A percentile compares a stretch with the other conserved stretches of the same genome.
Conservation (phyloP, 768 basidiomycete genomes). For the Suillus ampliporus region DNA sequence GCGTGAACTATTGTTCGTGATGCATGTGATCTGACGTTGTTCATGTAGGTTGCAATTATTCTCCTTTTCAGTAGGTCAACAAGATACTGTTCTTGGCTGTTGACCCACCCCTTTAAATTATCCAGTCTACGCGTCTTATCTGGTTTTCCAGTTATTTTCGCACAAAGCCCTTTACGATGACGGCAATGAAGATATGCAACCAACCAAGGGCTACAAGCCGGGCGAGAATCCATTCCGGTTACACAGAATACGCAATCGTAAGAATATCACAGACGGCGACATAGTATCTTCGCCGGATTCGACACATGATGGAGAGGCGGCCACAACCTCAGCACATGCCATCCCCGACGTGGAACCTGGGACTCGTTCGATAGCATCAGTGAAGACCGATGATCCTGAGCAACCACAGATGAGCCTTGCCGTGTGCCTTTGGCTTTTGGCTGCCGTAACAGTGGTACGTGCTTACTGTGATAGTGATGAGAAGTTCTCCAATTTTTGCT, state of each 20-base stretch:
- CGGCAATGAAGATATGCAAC: constrained; percentile 42
- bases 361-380: background rate
- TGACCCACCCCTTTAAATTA: constrained; percentile 1
- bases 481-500: background rate
- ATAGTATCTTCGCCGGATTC: background rate
- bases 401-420: constrained; percentile 59
- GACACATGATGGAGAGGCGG: background rate
- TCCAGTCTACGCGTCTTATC: constrained; percentile 71
- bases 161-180: constrained; percentile 76
- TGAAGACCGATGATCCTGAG: constrained; percentile 33
- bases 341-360: constrained; percentile 8
- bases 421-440: constrained; percentile 57
- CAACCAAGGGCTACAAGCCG: constrained; percentile 45
- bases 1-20: constrained; percentile 29
- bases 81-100: background rate
- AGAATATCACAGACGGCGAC: background rate
- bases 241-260: background rate
- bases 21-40: background rate
- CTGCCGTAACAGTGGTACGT: constrained; percentile 66
- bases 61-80: constrained; percentile 70
- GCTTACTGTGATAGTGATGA: background rate
- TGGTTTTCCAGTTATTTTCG: constrained; percentile 82
- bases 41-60: constrained; percentile 69
- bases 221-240: constrained; percentile 43
- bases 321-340: background rate